Evolutionary conservation across 2,329 filamentous ascomycete species (phyloP).

Genomic region (Rutstroemia sydowiana): DNA sequence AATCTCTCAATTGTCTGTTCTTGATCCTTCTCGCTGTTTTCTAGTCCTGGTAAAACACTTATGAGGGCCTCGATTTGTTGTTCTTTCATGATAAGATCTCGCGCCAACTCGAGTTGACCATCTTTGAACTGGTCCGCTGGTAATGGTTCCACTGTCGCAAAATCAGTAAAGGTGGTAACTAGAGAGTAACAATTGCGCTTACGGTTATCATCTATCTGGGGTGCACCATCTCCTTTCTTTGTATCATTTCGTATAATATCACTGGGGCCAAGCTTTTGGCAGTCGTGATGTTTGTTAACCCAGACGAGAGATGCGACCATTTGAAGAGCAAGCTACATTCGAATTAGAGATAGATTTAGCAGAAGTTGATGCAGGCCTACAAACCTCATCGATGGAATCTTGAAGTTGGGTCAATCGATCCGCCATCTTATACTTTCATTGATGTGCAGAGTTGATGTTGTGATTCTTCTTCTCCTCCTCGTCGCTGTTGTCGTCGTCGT

Average conservation of each 20-base stretch:
- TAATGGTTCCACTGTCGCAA: conserved; percentile 48
- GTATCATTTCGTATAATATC: conserved; percentile 54
- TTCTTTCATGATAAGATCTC: conserved; percentile 70
- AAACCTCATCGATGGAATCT: conserved; percentile 75
- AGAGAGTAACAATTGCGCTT: neutral
- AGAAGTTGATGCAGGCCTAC: conserved; percentile 10
- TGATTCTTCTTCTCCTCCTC: neutral
- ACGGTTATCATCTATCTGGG: conserved; percentile 18
- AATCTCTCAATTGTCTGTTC: conserved; percentile 57
- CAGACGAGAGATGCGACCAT: conserved; percentile 62
- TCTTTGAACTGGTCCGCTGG: conserved; percentile 57
- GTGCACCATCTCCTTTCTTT: conserved; percentile 23
- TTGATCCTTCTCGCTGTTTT: conserved; percentile 72
- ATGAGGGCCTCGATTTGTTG: conserved; percentile 78
- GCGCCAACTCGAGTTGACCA: conserved; percentile 64
- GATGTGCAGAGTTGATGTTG: neutral
- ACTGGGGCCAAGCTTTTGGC: conserved; percentile 48
- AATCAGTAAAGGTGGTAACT: conserved; percentile 12
- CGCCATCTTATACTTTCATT: conserved; percentile 42
- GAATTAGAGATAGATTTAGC: conserved; percentile 10
- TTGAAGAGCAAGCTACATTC: conserved; percentile 54
- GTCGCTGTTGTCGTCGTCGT: no score
- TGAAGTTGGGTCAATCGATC: conserved; percentile 79
- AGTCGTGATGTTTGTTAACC: conserved; percentile 61
- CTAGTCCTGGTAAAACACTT: conserved; percentile 66